These are phyloP conservation scores for Penicillium daleae DNA, from an alignment of 495 filamentous ascomycete species.

Conservation along the genomic window DNA sequence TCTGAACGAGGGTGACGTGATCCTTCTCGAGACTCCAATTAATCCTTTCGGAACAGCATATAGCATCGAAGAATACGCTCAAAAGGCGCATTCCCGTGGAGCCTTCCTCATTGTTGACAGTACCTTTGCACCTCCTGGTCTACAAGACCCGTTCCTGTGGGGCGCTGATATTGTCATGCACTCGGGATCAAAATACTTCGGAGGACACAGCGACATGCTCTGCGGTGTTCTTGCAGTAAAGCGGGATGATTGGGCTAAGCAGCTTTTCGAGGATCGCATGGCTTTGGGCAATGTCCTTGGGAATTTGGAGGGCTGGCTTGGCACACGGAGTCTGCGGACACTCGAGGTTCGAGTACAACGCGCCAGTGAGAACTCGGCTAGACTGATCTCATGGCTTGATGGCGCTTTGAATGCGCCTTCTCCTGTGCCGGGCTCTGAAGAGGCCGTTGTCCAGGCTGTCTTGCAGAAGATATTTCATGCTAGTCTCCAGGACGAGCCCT, in stretches of 20 bases:
- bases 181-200: conserved; percentile 87
- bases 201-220: conserved; percentile 86
- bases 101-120: conserved; percentile 79
- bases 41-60: conserved; percentile 81
- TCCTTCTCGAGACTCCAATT: conserved; percentile 85
- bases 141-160: conserved; percentile 76
- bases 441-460: conserved; percentile 45
- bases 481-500: conserved; percentile 68
- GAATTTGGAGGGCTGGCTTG: conserved; percentile 84
- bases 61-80: conserved; percentile 65
- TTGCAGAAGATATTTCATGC: conserved; percentile 71
- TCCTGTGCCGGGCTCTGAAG: conserved; percentile 31
- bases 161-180: conserved; percentile 86
- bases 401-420: conserved; percentile 37
- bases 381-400: conserved; percentile 69
- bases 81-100: conserved; percentile 66
- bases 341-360: conserved; percentile 74
- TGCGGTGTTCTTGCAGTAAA: conserved; percentile 74
- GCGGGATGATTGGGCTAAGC: conserved; percentile 54
- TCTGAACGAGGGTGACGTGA: conserved; percentile 70
- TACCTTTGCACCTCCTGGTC: conserved; percentile 85
- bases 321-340: conserved; percentile 77
- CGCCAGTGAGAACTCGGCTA: conserved; percentile 66
- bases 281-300: conserved; percentile 79
- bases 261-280: conserved; percentile 63